Conservation (phyloP, 352 stramenopile genomes). For the Aphanomyces astaci region DNA sequence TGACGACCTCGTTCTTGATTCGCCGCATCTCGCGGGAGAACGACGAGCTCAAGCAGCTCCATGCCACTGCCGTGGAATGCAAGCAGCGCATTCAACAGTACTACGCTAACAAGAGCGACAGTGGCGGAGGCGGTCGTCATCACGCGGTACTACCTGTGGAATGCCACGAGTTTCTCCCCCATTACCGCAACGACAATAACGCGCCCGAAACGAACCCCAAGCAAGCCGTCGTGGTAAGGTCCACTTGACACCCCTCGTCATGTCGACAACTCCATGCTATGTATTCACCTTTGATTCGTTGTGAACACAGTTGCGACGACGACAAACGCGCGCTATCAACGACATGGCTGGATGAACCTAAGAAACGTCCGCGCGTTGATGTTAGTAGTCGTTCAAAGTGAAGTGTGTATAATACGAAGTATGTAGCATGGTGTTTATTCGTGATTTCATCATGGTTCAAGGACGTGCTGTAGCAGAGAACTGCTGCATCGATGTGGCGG, state of each 20-base stretch:
- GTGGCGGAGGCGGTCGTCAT: background rate
- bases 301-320: background rate
- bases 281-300: background rate
- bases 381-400: too few species aligned
- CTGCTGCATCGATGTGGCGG: too few species aligned
- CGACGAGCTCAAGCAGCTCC: slow-evolving; percentile 12
- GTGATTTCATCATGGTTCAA: too few species aligned
- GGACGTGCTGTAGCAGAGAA: too few species aligned
- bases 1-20: slow-evolving; percentile 18
- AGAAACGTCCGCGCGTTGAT: too few species aligned
- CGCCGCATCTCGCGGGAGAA: slow-evolving; percentile 14
- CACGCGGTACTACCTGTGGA: background rate
- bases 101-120: background rate
- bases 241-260: too few species aligned
- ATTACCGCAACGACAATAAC: background rate
- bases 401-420: too few species aligned
- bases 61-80: background rate
- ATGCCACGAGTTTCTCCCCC: background rate
- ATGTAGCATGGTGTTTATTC: too few species aligned
- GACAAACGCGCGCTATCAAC: background rate
- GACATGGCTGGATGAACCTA: too few species aligned
- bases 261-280: background rate
- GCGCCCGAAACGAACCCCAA: too few species aligned
- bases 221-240: background rate
- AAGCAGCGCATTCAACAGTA: background rate